Evolutionary conservation across 441 rosid species (phyloP).

Genomic region (Francoa sonchifolia): DNA sequence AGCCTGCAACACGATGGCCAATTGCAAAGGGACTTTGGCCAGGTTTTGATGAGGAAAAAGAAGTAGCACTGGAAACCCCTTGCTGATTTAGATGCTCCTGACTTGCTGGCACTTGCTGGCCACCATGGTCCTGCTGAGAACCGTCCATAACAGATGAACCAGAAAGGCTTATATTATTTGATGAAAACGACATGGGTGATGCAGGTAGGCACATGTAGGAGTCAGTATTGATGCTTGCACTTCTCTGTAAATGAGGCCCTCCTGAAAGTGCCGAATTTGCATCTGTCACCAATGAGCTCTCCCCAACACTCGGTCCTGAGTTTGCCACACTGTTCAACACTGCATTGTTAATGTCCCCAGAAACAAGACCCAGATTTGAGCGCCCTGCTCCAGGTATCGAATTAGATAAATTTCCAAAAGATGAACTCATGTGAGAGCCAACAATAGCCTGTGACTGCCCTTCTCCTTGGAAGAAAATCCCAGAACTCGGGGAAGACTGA

Average conservation of each 20-base stretch:
- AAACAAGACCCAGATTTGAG: conserved; percentile 53
- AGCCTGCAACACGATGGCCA: conserved; percentile 47
- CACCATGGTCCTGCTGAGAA: conserved; percentile 53
- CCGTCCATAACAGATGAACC: conserved; percentile 85
- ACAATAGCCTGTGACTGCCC: conserved; percentile 78
- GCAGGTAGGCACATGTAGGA: conserved; percentile 94
- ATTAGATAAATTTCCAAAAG: conserved; percentile 70
- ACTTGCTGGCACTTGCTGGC: conserved; percentile 42
- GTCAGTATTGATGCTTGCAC: conserved; percentile 88
- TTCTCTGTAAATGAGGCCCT: conserved; percentile 86
- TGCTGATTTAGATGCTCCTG: conserved; percentile 29
- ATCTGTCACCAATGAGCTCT: conserved; percentile 92
- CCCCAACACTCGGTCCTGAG: conserved; percentile 89
- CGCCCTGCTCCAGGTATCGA: conserved; percentile 62
- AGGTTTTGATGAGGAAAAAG: conserved; percentile 50
- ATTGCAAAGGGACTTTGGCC: conserved; percentile 48
- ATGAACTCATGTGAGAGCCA: conserved; percentile 76
- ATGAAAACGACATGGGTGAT: conserved; percentile 88
- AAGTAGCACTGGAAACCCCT: conserved; percentile 68
- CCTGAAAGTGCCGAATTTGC: conserved; percentile 90
- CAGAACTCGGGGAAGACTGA: conserved; percentile 90
- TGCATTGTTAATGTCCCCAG: conserved; percentile 75
- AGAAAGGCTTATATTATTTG: conserved; percentile 80
- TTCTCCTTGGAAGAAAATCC: conserved; percentile 93
- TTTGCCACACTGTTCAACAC: conserved; percentile 74